Percentiles rank a stretch among this genome's conserved stretches.
Evolutionary conservation across 2,329 filamentous ascomycete species (phyloP).

Genomic region (Penicillium psychrosexuale): DNA sequence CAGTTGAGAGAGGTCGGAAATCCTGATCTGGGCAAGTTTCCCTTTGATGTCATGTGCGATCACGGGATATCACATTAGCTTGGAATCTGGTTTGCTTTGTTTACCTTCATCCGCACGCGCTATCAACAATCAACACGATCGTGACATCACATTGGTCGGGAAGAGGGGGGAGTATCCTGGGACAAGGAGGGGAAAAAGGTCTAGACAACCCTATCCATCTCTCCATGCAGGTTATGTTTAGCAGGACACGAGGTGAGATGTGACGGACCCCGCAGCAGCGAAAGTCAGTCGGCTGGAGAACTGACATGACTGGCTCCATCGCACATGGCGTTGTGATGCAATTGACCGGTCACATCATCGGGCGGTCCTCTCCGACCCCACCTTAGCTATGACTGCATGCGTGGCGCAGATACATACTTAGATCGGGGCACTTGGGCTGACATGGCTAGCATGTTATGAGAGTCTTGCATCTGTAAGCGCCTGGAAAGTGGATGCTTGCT

Average conservation of each 20-base stretch:
- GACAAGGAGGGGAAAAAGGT: slow-evolving; percentile 5
- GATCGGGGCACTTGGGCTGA: slow-evolving; percentile 11
- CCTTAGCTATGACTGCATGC: slow-evolving; percentile 4
- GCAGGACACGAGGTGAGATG: slow-evolving; percentile 12
- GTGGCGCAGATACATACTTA: slow-evolving; percentile 14
- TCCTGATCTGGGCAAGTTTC: neutral
- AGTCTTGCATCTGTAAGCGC: slow-evolving; percentile 9
- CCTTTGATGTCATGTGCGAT: slow-evolving; percentile 21
- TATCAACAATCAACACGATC: neutral
- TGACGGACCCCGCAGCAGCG: slow-evolving; percentile 27
- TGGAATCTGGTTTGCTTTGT: slow-evolving; percentile 18
- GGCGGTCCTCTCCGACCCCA: slow-evolving; percentile 14
- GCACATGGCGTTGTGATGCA: slow-evolving; percentile 26
- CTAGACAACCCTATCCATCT: slow-evolving; percentile 3
- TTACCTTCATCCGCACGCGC: slow-evolving; percentile 15
- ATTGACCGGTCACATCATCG: slow-evolving; percentile 25
- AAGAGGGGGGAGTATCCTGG: neutral
- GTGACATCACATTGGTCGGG: slow-evolving; percentile 20
- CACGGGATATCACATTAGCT: slow-evolving; percentile 26
- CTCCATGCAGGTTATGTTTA: neutral
- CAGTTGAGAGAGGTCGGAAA: neutral
- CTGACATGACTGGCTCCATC: slow-evolving; percentile 18
- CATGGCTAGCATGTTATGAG: slow-evolving; percentile 2
- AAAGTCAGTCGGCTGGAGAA: slow-evolving; percentile 15
- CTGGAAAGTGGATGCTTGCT: neutral